These are phyloP conservation scores for Ceratocystis variospora DNA, from an alignment of 2,329 filamentous ascomycete species.

Conservation along the genomic window DNA sequence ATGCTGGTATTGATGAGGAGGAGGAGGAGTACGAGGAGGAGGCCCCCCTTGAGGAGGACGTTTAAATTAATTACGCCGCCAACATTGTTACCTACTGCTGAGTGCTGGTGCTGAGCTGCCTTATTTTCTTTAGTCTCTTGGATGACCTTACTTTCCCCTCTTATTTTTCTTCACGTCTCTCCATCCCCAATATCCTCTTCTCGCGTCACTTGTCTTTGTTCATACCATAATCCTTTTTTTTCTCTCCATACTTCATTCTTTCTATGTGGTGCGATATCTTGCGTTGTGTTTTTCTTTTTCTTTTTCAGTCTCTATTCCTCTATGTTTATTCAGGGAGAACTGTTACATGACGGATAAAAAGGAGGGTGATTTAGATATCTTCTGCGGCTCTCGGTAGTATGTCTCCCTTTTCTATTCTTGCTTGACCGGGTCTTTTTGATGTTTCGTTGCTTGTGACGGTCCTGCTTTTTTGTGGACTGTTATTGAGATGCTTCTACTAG, in stretches of 20 bases:
- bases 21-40: conserved; percentile 95
- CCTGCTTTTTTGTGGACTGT: not conserved
- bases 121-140: conserved; percentile 17
- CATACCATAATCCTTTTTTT: conserved; percentile 20
- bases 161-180: conserved; percentile 11
- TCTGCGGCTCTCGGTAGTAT: conserved; percentile 22
- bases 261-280: conserved; percentile 9
- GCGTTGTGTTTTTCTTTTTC: conserved; percentile 17
- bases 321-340: conserved; percentile 21
- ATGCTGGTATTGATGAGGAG: conserved; percentile 91
- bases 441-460: conserved; percentile 19
- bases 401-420: not conserved
- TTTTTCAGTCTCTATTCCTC: conserved; percentile 19
- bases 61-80: conserved; percentile 27
- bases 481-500: conserved; percentile 10
- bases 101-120: conserved; percentile 4
- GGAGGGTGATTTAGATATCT: conserved; percentile 30
- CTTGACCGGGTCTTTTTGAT: not conserved
- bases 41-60: conserved; percentile 59
- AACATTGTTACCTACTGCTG: not conserved
- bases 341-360: conserved; percentile 22
- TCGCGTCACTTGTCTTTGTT: conserved; percentile 18
- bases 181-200: conserved; percentile 8
- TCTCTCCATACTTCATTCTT: conserved; percentile 6
- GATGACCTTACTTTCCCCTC: conserved; percentile 15